phyloP scores from a whole-genome alignment of 257 asterid species.

The Ajuga chamaepitys region DNA sequence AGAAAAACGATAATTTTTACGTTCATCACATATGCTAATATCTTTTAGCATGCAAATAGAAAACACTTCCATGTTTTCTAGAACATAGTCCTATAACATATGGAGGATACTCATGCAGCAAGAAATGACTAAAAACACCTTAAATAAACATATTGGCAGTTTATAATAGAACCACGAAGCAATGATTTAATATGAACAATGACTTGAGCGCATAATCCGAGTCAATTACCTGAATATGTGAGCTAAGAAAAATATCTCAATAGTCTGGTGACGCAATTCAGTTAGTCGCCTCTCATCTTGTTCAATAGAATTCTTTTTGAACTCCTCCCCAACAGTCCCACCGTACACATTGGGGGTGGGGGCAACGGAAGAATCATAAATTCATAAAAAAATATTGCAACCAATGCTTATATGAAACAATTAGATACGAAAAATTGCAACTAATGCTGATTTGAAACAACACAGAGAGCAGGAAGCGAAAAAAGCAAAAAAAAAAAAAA shows the following conservation, averaged over 20 bases:
- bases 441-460: background rate
- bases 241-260: conserved; percentile 77
- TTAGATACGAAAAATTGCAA: no score
- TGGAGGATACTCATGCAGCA: background rate
- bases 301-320: conserved; percentile 66
- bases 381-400: background rate
- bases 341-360: conserved; percentile 33
- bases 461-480: background rate
- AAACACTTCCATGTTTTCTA: background rate
- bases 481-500: background rate
- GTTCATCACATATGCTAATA: background rate
- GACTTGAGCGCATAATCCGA: background rate
- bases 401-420: background rate
- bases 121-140: conserved; percentile 12
- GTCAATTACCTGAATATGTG: conserved; percentile 73
- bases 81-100: background rate
- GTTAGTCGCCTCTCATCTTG: conserved; percentile 90
- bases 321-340: conserved; percentile 73
- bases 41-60: background rate
- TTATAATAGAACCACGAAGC: background rate
- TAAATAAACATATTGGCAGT: conserved; percentile 27
- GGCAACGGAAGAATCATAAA: conserved; percentile 2
- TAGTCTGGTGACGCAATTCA: conserved; percentile 90
- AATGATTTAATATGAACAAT: background rate
- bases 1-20: no score